phyloP scores from a whole-genome alignment of 2,329 filamentous ascomycete species.

The Plectosphaerella cucumerina region DNA sequence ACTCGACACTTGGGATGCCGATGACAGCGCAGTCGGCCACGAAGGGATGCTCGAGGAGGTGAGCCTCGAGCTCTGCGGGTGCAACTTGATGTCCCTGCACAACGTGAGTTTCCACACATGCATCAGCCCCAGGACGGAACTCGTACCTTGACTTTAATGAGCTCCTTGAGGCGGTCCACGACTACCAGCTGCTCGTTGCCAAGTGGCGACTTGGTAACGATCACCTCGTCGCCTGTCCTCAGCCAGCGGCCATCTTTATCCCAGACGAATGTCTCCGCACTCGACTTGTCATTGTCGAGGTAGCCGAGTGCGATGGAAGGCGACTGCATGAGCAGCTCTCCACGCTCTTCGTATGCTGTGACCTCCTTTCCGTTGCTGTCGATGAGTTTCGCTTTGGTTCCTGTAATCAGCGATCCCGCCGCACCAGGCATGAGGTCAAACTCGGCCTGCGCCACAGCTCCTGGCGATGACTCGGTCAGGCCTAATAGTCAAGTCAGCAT shows the following conservation, averaged over 20 bases:
- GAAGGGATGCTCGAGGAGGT: slow-evolving; percentile 59
- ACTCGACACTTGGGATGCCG: slow-evolving; percentile 49
- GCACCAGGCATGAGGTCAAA: neutral
- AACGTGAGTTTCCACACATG: neutral
- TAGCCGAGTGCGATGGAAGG: slow-evolving; percentile 8
- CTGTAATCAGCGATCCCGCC: neutral
- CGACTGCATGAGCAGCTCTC: slow-evolving; percentile 5
- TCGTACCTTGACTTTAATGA: slow-evolving; percentile 61
- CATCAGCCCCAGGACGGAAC: neutral
- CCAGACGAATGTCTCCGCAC: slow-evolving; percentile 9
- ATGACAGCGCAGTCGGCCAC: slow-evolving; percentile 69
- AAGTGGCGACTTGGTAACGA: slow-evolving; percentile 57
- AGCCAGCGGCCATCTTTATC: slow-evolving; percentile 17
- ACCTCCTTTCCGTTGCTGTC: neutral
- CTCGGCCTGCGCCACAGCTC: neutral
- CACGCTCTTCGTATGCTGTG: neutral
- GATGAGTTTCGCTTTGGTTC: neutral
- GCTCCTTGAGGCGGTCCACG: slow-evolving; percentile 17
- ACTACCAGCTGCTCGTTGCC: slow-evolving; percentile 36
- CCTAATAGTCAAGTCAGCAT: slow-evolving; percentile 18
- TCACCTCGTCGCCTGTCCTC: slow-evolving; percentile 60
- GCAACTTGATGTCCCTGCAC: slow-evolving; percentile 54
- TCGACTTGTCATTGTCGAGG: slow-evolving; percentile 11
- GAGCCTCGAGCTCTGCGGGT: slow-evolving; percentile 66
- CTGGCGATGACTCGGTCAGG: neutral